Base-by-base conservation (phyloP, 306 rosid species). In the Citrullus amarus region DNA sequence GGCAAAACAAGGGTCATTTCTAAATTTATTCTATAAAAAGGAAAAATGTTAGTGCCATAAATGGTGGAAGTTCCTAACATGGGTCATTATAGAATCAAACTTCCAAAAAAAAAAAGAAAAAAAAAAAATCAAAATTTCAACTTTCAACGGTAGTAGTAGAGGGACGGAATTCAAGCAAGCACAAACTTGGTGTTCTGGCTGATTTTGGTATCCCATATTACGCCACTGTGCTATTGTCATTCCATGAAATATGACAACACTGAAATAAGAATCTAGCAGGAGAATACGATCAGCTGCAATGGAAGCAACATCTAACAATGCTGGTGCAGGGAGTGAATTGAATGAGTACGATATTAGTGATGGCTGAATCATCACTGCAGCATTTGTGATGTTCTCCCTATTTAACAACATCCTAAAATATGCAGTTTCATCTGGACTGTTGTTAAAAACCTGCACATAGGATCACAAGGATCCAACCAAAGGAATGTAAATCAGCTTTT, bases 171-270 rank as follows among this genome's bases (percentile, higher is more conserved):
- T 62, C 17, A 79, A 81, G 41, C 58, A 73, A 51, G 80, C 60
- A 84, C 88, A 84, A 65, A 91, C 99, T 90, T 86, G 89, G 79
- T 95, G 96, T 79, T 95, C 97, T 30, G 88, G 90, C 78, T 91
- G 96, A 88, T 91, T 82, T 84, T 95, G 99, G 85, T 92, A 95
- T 78, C 99, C 99, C 88, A 90, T 78, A 84, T 92, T 95, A 74
- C 99, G 99, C 99, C 99, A 95, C 85, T 95, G 99, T 78, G 99
- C 99, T 75, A 95, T 92, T 59, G 95, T 93, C 97, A 92, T 87
- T 83, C 99, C 99, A 79, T 95, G 99, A 91, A 92, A 92, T 88
- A 92, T 67, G 80, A 95, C 99, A 69, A 95, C 87, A 79, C 96
- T 92, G 83, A 95, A 92, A 85, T 91, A 92, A 17, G 99, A 87